phyloP scores from a whole-genome alignment of 2,329 filamentous ascomycete species.

The Claviceps pusilla region DNA sequence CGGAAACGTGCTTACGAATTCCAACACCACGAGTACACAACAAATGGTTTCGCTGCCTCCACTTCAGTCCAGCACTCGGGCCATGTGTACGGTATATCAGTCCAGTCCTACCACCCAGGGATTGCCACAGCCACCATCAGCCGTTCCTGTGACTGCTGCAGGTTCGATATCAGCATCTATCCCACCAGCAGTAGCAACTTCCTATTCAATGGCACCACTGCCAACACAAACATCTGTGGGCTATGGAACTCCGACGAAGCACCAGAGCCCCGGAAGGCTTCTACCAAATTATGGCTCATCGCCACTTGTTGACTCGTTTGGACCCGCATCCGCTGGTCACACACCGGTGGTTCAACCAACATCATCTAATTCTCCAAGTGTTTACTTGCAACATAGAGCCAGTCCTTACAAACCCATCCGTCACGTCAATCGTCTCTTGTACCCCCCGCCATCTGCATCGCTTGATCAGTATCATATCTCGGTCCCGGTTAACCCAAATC shows the following conservation, averaged over 20 bases:
- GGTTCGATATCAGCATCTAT: conserved; percentile 10
- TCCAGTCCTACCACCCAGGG: conserved; percentile 27
- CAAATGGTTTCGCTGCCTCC: conserved; percentile 43
- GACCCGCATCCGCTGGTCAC: conserved; percentile 35
- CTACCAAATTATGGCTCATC: conserved; percentile 42
- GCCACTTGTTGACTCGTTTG: conserved; percentile 48
- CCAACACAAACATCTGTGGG: conserved; percentile 18
- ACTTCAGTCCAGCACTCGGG: conserved; percentile 43
- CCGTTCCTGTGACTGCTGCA: conserved; percentile 12
- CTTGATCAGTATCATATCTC: conserved; percentile 57
- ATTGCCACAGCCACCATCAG: conserved; percentile 23
- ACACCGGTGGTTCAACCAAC: conserved; percentile 46
- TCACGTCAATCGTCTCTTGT: conserved; percentile 77
- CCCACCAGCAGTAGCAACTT: neutral
- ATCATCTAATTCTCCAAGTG: conserved; percentile 67
- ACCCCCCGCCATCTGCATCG: conserved; percentile 68
- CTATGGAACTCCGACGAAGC: conserved; percentile 38
- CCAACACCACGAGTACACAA: conserved; percentile 18
- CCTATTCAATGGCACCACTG: conserved; percentile 10
- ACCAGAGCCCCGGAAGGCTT: conserved; percentile 35
- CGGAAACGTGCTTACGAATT: conserved; percentile 25
- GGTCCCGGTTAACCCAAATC: conserved; percentile 43
- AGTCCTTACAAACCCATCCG: conserved; percentile 89
- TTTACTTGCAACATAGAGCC: conserved; percentile 73
- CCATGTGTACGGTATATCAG: conserved; percentile 66